A percentile compares a stretch with the other conserved stretches of the same genome.
phyloP scores from a whole-genome alignment of 805 yeast genomes.

The Wickerhamomyces hampshirensis region DNA sequence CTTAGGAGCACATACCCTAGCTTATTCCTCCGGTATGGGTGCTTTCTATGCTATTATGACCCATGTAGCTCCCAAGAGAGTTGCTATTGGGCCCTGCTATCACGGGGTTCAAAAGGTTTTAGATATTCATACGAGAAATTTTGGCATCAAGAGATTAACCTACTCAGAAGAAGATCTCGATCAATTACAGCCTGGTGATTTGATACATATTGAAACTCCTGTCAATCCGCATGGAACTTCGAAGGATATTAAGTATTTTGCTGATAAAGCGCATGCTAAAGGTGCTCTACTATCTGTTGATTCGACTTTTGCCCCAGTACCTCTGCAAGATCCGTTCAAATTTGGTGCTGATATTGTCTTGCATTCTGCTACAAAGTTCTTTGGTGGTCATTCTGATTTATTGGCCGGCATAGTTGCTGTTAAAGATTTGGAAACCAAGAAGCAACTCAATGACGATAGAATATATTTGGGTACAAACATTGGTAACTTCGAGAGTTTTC shows the following conservation, averaged over 20 bases:
- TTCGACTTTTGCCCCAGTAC: conserved; percentile 93
- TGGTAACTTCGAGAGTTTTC: conserved; percentile 70
- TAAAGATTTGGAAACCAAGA: conserved; percentile 44
- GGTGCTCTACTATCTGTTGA: conserved; percentile 77
- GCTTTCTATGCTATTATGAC: conserved; percentile 77
- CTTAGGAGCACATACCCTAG: conserved; percentile 59
- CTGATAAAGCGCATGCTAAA: conserved; percentile 64
- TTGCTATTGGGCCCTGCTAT: conserved; percentile 77
- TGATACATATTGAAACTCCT: conserved; percentile 84
- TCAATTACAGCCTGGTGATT: conserved; percentile 52
- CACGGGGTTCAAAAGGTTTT: conserved; percentile 80
- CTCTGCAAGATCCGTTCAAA: conserved; percentile 73
- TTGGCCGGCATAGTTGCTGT: conserved; percentile 76
- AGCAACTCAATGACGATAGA: conserved; percentile 56
- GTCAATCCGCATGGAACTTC: conserved; percentile 78
- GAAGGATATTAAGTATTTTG: conserved; percentile 57
- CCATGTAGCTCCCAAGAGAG: conserved; percentile 62
- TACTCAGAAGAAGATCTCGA: conserved; percentile 46
- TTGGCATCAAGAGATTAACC: conserved; percentile 46
- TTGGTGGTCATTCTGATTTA: conserved; percentile 94
- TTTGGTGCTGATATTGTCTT: conserved; percentile 85
- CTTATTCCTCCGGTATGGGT: conserved; percentile 74
- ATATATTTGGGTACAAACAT: conserved; percentile 72
- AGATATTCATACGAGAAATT: conserved; percentile 54
- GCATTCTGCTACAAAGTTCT: conserved; percentile 91